Evolutionary conservation across 495 filamentous ascomycete genomes (phyloP).

Genomic region (Penicillium manginii): DNA sequence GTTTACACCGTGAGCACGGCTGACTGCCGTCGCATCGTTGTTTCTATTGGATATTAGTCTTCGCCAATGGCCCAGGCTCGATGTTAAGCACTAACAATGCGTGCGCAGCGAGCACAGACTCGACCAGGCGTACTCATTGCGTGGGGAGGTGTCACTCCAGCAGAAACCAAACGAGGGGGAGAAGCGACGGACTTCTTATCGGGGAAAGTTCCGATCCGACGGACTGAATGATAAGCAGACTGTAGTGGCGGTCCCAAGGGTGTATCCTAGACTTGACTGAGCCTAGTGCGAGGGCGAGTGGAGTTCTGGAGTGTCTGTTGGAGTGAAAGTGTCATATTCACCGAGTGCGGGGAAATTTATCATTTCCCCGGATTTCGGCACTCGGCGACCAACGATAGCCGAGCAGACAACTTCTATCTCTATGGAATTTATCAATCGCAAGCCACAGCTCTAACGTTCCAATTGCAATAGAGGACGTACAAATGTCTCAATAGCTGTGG

Average conservation of each 20-base stretch:
- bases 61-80: no score
- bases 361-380: conserved; percentile 9
- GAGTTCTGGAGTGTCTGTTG: not conserved
- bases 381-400: not conserved
- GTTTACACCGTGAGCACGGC: conserved; percentile 33
- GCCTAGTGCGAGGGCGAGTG: not conserved
- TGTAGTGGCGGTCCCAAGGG: not conserved
- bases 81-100: conserved; percentile 22
- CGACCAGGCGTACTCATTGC: conserved; percentile 18
- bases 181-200: conserved; percentile 24
- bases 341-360: not conserved
- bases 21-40: conserved; percentile 34
- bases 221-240: conserved; percentile 8
- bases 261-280: not conserved
- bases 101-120: conserved; percentile 37
- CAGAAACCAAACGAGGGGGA: not conserved
- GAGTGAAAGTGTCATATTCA: not conserved
- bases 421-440: no score
- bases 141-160: not conserved
- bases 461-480: no score
- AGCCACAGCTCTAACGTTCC: no score
- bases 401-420: not conserved
- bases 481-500: no score
- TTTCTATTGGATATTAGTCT: conserved; percentile 24
- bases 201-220: conserved; percentile 23